phyloP scores from a whole-genome alignment of 176 grass and related monocot species.

The Areca catechu region DNA sequence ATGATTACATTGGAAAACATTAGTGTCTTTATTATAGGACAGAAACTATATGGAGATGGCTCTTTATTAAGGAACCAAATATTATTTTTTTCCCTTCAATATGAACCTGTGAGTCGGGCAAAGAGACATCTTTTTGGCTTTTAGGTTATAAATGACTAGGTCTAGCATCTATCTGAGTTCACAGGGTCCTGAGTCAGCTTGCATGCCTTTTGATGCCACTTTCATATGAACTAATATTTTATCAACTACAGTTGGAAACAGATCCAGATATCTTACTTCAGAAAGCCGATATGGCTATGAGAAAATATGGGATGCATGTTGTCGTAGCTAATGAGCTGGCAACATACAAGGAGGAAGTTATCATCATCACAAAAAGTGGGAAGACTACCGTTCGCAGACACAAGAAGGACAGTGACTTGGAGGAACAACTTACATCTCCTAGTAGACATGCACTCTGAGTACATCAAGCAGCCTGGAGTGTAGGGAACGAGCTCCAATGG shows the following conservation, averaged over 20 bases:
- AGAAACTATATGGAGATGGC: too few relatives aligned
- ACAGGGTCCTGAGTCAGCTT: neutral
- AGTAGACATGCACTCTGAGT: constrained; percentile 34
- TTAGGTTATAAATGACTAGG: too few relatives aligned
- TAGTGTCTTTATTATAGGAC: too few relatives aligned
- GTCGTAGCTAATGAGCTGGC: constrained; percentile 65
- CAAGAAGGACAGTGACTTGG: constrained; percentile 45
- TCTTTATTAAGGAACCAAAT: too few relatives aligned
- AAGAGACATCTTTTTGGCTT: too few relatives aligned
- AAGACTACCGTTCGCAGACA: constrained; percentile 26
- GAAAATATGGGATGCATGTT: constrained; percentile 64
- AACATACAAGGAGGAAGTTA: constrained; percentile 74
- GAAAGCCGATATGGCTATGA: constrained; percentile 56
- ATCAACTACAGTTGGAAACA: constrained; percentile 62
- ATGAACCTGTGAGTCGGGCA: too few relatives aligned
- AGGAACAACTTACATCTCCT: constrained; percentile 52
- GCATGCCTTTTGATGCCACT: neutral
- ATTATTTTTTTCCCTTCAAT: too few relatives aligned
- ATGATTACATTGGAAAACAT: too few relatives aligned
- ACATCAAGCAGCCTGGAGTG: constrained; percentile 21
- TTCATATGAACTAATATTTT: neutral
- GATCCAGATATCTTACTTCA: constrained; percentile 67
- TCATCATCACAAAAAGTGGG: constrained; percentile 34
- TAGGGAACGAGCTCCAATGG: too few relatives aligned
- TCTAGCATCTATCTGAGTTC: too few relatives aligned